These are phyloP conservation scores for Lumnitzera littorea DNA, from an alignment of 345 rosid genomes.

Conservation along the genomic window DNA sequence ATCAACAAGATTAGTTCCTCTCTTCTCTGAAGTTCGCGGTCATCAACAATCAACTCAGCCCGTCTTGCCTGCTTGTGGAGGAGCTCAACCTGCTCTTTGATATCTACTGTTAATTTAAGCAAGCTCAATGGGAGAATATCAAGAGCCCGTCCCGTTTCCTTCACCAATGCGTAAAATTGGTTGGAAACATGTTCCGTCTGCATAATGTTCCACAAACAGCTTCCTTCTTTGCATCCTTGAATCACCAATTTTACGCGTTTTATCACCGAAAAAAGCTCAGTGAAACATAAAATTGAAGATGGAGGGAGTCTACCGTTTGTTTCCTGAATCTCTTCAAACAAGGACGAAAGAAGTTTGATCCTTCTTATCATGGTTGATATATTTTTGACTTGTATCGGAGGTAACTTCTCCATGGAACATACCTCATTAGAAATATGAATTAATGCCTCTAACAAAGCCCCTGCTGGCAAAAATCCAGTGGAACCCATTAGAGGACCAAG, in stretches of 20 bases:
- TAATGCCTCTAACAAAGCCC: constrained; percentile 38
- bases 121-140: constrained; percentile 59
- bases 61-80: constrained; percentile 54
- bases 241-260: constrained; percentile 33
- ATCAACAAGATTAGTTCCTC: constrained; percentile 36
- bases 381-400: constrained; percentile 34
- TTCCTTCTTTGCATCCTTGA: constrained; percentile 40
- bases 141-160: constrained; percentile 59
- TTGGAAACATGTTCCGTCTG: constrained; percentile 35
- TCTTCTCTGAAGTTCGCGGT: constrained; percentile 34
- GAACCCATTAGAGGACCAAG: constrained; percentile 20
- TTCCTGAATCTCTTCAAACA: constrained; percentile 55
- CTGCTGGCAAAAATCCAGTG: constrained; percentile 38
- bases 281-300: constrained; percentile 47
- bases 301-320: constrained; percentile 32
- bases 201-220: constrained; percentile 43
- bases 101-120: constrained; percentile 36
- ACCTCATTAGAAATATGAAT: constrained; percentile 39
- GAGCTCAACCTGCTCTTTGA: constrained; percentile 62
- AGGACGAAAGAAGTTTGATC: constrained; percentile 41
- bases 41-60: constrained; percentile 35
- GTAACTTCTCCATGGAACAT: constrained; percentile 41
- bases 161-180: constrained; percentile 42
- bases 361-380: constrained; percentile 48
- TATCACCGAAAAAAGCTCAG: constrained; percentile 50